Evolutionary conservation across 176 grass and related monocot species (phyloP), one percentile per base, ranked within the genome.

Genomic region (Juncus inflexus): DNA sequence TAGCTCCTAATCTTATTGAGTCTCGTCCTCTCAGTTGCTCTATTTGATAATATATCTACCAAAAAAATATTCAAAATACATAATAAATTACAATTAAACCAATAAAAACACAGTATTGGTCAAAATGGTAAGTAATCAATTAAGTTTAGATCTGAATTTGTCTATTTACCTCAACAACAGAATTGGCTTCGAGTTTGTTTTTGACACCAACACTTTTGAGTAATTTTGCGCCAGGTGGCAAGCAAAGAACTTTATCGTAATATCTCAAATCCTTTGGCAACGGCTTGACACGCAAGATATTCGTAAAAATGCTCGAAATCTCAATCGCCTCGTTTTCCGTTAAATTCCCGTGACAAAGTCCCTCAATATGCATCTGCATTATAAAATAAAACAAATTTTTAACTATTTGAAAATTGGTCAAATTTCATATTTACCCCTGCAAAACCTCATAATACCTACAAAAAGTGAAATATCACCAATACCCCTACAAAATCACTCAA

Each of bases 281-380:
- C 62, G 82, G 65, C 60, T 86, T 74, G 65, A 79, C 79, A 51
- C 58, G 75, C 73, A 96, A 78, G 58, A 45, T 77, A 55, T 64
- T 86, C 65, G 53, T 72, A 63, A 96, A 83, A 72, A 89, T 81
- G 76, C 83, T 83, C 78, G 92, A 88, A 79, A 96, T 83, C 62
- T 83, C 79, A 49, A 71, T 61, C 62, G 84, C 84, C 63, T 96
- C 92, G 35, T 91, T 77, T 83, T 83, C 77, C 39, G 84, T 85
- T 19, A 96, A 73, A 82, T 96, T 96, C 3, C 92, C 92, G 83
- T 96, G 87, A 69, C 92, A 96, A 13, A 96, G 84, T 68, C 92
- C 92, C 74, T 96, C 92, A 50, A 96, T 74, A 79, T 96, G 68
- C 63, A 96, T 70, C 92, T 96, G 77, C 69, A 89, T 55, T 42